Percentiles rank a stretch among this genome's conserved stretches.
Evolutionary conservation across 176 grass and related monocot species (phyloP).

Genomic region (Paspalum vaginatum): DNA sequence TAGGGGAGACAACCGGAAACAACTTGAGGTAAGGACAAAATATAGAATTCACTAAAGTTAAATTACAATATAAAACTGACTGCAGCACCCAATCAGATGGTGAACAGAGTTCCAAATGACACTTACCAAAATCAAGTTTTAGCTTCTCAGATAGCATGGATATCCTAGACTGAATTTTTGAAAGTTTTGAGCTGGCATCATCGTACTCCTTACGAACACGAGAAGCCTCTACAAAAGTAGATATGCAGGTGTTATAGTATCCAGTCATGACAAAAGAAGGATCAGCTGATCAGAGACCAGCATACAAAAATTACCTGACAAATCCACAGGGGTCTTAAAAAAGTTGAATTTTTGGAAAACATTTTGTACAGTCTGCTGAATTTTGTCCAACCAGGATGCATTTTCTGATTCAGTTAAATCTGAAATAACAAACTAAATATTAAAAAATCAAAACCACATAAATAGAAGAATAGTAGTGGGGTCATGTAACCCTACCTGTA

Average conservation of each 20-base stretch:
- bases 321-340: slow-evolving; percentile 87
- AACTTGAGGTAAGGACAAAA: slow-evolving; percentile 6
- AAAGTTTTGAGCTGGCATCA: slow-evolving; percentile 84
- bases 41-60: no score
- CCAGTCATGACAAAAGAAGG: neutral
- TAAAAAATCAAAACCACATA: slow-evolving; percentile 22
- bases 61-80: no score
- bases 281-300: slow-evolving; percentile 18
- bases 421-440: slow-evolving; percentile 39
- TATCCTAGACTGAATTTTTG: slow-evolving; percentile 91
- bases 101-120: slow-evolving; percentile 13
- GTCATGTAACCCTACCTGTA: slow-evolving; percentile 58
- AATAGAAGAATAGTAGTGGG: neutral
- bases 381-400: slow-evolving; percentile 86
- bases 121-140: slow-evolving; percentile 87
- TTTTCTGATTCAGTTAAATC: slow-evolving; percentile 55
- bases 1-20: neutral
- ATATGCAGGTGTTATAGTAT: slow-evolving; percentile 37
- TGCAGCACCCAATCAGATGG: slow-evolving; percentile 16
- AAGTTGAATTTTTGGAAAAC: slow-evolving; percentile 88
- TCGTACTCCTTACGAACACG: slow-evolving; percentile 91
- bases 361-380: slow-evolving; percentile 82
- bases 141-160: slow-evolving; percentile 72
- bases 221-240: slow-evolving; percentile 70
- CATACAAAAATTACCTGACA: slow-evolving; percentile 66